Percentiles rank a stretch among this genome's conserved stretches.
These are phyloP conservation scores for Beauveria australis DNA, from an alignment of 2,329 filamentous ascomycete species.

Conservation along the genomic window DNA sequence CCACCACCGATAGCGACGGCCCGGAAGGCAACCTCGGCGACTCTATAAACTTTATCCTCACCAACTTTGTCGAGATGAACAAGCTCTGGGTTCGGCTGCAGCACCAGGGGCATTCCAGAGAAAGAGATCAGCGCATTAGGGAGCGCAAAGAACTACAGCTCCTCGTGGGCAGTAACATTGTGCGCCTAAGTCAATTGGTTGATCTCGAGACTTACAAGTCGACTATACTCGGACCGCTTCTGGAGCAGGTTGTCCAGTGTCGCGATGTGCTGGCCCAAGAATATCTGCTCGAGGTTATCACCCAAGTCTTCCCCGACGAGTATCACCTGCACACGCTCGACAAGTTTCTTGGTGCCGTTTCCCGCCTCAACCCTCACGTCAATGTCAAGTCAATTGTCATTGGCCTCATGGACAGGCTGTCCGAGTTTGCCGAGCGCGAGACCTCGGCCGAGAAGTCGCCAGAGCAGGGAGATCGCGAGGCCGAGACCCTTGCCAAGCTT, in stretches of 20 bases:
- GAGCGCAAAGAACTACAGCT: slow-evolving; percentile 93
- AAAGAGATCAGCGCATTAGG: slow-evolving; percentile 86
- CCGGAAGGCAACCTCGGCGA: slow-evolving; percentile 94
- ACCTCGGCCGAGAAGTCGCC: slow-evolving; percentile 62
- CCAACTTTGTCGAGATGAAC: slow-evolving; percentile 99
- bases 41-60: slow-evolving; percentile 95
- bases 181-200: slow-evolving; percentile 88
- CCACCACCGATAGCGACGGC: slow-evolving; percentile 73
- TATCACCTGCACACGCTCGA: slow-evolving; percentile 96
- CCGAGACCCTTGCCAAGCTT: slow-evolving; percentile 71
- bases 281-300: slow-evolving; percentile 95
- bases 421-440: slow-evolving; percentile 88
- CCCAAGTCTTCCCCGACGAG: slow-evolving; percentile 97
- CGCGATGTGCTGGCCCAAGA: slow-evolving; percentile 95
- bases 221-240: slow-evolving; percentile 74
- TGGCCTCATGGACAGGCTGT: slow-evolving; percentile 92
- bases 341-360: slow-evolving; percentile 87
- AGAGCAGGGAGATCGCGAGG: slow-evolving; percentile 68
- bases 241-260: slow-evolving; percentile 97
- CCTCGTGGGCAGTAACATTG: slow-evolving; percentile 91
- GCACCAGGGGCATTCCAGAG: slow-evolving; percentile 92
- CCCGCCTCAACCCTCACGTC: slow-evolving; percentile 87
- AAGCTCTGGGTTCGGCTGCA: slow-evolving; percentile 97
- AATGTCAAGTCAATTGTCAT: slow-evolving; percentile 98
- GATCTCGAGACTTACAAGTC: slow-evolving; percentile 92